A percentile compares a stretch with the other conserved stretches of the same genome.
phyloP scores from a whole-genome alignment of 345 rosid genomes.

The Eucalyptus grandis region DNA sequence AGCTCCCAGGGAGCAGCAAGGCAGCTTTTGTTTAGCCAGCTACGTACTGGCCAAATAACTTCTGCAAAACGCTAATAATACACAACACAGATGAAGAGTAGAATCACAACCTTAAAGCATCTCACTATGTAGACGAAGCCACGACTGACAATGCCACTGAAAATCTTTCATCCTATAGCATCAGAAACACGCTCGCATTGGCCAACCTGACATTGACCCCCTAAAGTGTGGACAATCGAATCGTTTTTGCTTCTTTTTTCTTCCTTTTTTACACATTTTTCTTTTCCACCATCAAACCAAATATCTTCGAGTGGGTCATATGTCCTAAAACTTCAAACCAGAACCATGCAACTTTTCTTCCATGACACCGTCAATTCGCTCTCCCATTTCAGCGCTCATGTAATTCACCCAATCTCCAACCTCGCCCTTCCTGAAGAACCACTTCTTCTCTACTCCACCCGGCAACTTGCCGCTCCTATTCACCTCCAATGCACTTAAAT shows the following conservation, averaged over 20 bases:
- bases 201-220: background rate
- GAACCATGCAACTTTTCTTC: background rate
- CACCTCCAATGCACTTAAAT: slow-evolving; percentile 3
- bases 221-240: accelerated
- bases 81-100: background rate
- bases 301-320: background rate
- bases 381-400: background rate
- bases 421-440: slow-evolving; percentile 7
- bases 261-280: too few species aligned
- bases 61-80: background rate
- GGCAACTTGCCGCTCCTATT: slow-evolving; percentile 7
- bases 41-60: background rate
- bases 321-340: background rate
- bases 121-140: background rate
- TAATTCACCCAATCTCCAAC: background rate
- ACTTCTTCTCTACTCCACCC: background rate
- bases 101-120: background rate
- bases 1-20: background rate
- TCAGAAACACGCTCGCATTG: background rate
- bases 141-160: background rate
- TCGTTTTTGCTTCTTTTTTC: accelerated
- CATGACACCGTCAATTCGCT: background rate
- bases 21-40: background rate
- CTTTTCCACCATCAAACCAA: background rate
- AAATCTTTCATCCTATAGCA: background rate